Percentiles rank a stretch among this genome's conserved stretches.
These are phyloP conservation scores for Aspergillus egyptiacus DNA, from an alignment of 495 filamentous ascomycete genomes.

Conservation along the genomic window DNA sequence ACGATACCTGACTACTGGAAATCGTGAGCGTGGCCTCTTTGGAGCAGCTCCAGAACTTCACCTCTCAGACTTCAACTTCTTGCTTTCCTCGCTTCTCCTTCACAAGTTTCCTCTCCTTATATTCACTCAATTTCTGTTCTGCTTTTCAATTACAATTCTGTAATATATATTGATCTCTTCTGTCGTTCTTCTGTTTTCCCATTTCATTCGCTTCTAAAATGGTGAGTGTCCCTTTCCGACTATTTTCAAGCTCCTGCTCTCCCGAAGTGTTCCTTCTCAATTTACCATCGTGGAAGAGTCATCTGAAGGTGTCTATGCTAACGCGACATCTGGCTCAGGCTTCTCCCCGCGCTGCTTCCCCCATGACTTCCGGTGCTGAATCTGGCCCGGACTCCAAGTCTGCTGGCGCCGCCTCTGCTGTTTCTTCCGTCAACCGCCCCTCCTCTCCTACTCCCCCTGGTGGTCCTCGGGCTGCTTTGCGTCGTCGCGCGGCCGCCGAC, in stretches of 20 bases:
- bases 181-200: conserved; percentile 9
- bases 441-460: conserved; percentile 88
- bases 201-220: conserved; percentile 28
- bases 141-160: conserved; percentile 6
- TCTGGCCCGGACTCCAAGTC: conserved; percentile 52
- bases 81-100: conserved; percentile 6
- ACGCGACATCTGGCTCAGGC: conserved; percentile 24
- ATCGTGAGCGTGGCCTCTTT: conserved; percentile 46
- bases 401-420: conserved; percentile 58
- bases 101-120: conserved; percentile 15
- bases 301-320: background rate
- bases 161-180: conserved; percentile 11
- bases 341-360: conserved; percentile 44
- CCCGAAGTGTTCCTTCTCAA: background rate
- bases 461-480: conserved; percentile 88
- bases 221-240: conserved; percentile 24
- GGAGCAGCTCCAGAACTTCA: conserved; percentile 29
- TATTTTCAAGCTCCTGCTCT: conserved; percentile 5
- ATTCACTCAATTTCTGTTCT: conserved; percentile 9
- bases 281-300: background rate
- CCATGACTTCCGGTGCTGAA: conserved; percentile 45
- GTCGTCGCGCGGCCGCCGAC: conserved; percentile 88
- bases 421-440: conserved; percentile 63
- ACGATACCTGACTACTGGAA: conserved; percentile 23
- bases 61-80: conserved; percentile 10